A percentile compares a stretch with the other conserved stretches of the same genome.
Evolutionary conservation across 1,284 basidiomycete species (phyloP).

Genomic region (Cutaneotrichosporon dermatis): DNA sequence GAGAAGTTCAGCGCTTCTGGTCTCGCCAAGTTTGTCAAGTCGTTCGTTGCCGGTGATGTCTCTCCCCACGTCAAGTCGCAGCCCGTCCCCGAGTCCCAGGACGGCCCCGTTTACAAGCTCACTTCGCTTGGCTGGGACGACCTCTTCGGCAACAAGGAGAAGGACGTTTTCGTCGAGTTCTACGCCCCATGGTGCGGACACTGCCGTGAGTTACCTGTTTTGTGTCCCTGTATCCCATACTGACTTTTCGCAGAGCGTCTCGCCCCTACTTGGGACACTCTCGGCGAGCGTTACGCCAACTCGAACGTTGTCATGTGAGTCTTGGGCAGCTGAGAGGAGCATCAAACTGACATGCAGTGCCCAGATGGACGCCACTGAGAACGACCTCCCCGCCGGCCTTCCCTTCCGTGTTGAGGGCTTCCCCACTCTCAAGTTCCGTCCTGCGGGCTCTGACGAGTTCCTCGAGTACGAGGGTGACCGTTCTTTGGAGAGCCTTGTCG

Average conservation of each 20-base stretch:
- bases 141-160: constrained; percentile 75
- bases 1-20: constrained; percentile 52
- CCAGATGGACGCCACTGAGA: constrained; percentile 95
- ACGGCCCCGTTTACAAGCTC: constrained; percentile 75
- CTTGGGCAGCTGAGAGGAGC: neutral
- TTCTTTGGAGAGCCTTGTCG: constrained; percentile 74
- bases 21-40: constrained; percentile 61
- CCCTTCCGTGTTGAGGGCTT: constrained; percentile 77
- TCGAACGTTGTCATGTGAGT: constrained; percentile 77
- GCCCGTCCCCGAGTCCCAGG: constrained; percentile 76
- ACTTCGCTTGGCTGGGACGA: constrained; percentile 89
- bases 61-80: constrained; percentile 85
- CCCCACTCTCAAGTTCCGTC: constrained; percentile 97
- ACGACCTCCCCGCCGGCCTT: constrained; percentile 83
- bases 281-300: constrained; percentile 82
- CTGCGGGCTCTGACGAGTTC: constrained; percentile 79
- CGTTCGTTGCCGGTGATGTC: constrained; percentile 68
- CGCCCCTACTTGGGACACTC: constrained; percentile 86
- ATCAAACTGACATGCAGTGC: constrained; percentile 57
- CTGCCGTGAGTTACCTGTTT: constrained; percentile 42
- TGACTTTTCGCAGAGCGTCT: constrained; percentile 54
- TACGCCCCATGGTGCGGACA: constrained; percentile 84
- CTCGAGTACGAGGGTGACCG: constrained; percentile 92
- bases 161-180: constrained; percentile 96
- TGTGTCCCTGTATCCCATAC: too few species aligned